phyloP scores from a whole-genome alignment of 306 rosid species.

The Gillenia trifoliata region DNA sequence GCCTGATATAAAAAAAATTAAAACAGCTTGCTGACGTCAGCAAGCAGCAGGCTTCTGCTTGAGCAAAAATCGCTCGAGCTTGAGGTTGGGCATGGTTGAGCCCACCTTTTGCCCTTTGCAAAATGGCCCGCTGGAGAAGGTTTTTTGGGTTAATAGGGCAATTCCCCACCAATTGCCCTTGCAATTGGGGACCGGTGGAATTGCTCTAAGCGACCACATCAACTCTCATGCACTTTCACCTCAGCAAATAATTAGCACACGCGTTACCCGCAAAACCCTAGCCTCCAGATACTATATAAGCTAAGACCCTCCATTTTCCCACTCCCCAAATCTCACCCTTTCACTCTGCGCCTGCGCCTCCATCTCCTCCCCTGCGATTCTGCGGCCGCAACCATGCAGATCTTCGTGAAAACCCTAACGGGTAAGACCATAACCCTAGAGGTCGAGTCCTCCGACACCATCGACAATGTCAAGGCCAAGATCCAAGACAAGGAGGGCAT shows the following conservation, averaged over 20 bases:
- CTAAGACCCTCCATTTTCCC: background rate
- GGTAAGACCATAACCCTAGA: slow-evolving; percentile 92
- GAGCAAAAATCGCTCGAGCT: no score
- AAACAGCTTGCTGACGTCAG: no score
- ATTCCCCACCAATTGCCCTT: no score
- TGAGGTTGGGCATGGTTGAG: no score
- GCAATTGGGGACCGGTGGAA: no score
- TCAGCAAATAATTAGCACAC: background rate
- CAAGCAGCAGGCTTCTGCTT: no score
- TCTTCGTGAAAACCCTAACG: slow-evolving; percentile 95
- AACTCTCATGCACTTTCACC: background rate
- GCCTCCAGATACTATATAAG: background rate
- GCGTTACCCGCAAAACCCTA: background rate
- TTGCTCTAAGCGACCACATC: background rate
- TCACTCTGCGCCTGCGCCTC: background rate
- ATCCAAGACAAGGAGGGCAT: slow-evolving; percentile 96
- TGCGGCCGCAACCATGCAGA: slow-evolving; percentile 55
- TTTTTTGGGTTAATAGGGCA: no score
- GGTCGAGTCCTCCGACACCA: slow-evolving; percentile 88
- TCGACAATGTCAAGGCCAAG: slow-evolving; percentile 88
- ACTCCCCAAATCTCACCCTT: no score
- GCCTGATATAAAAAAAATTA: no score
- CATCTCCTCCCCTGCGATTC: background rate
- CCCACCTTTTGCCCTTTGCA: no score
- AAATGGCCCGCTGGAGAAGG: no score